Percentiles rank a stretch among this genome's conserved stretches.
These are phyloP conservation scores for Paxillus ammoniavirescens DNA, from an alignment of 768 basidiomycete species.

Conservation along the genomic window DNA sequence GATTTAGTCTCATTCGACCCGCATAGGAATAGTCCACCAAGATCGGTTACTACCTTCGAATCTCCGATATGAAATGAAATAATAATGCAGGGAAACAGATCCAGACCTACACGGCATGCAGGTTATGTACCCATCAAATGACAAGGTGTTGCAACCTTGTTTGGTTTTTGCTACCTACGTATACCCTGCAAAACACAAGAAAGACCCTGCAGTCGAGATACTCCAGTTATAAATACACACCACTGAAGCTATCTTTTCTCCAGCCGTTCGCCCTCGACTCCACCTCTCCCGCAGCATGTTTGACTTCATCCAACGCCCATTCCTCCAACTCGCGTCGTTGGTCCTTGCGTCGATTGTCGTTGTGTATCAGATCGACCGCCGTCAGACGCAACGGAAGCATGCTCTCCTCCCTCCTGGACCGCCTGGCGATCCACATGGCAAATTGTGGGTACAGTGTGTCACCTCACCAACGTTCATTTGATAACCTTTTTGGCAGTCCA, in stretches of 20 bases:
- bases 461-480: not conserved
- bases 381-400: constrained; percentile 5
- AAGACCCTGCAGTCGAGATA: too few species aligned
- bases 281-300: not conserved
- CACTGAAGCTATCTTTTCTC: not conserved
- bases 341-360: not conserved
- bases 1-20: too few species aligned
- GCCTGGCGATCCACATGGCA: constrained; percentile 17
- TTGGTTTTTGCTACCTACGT: too few species aligned
- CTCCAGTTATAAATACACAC: not conserved
- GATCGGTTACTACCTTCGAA: too few species aligned
- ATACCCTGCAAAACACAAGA: too few species aligned
- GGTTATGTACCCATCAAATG: too few species aligned
- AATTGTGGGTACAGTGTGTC: constrained; percentile 10
- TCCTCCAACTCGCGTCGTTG: not conserved
- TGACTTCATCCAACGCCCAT: not conserved
- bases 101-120: too few species aligned
- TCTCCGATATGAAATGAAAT: too few species aligned
- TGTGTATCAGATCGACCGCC: constrained; percentile 7
- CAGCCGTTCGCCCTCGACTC: not conserved
- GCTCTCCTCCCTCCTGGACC: constrained; percentile 20
- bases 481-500: constrained; percentile 6
- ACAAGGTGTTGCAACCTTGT: too few species aligned
- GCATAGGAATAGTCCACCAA: too few species aligned
- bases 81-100: too few species aligned